Percentiles rank a stretch among this genome's conserved stretches.
These are phyloP conservation scores for Pterocarpus macrocarpus DNA, from an alignment of 306 rosid species.

Conservation along the genomic window DNA sequence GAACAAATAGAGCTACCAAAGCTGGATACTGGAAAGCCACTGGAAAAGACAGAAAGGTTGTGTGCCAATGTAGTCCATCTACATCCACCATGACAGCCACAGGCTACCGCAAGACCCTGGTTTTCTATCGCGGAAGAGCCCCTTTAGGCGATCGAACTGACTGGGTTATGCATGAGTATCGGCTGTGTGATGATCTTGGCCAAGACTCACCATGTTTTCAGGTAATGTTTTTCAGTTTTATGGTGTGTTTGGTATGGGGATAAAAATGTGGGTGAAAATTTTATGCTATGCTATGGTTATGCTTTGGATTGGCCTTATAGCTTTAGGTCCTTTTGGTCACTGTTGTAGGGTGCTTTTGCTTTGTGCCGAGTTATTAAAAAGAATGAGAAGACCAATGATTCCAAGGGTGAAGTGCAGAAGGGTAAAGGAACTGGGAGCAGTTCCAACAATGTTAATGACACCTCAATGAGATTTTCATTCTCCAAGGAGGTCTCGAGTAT, in stretches of 20 bases:
- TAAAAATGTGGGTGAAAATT: too few relatives aligned
- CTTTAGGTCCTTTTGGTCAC: neutral
- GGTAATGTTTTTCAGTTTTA: conserved; percentile 49
- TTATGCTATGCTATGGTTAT: neutral
- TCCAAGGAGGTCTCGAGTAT: conserved; percentile 50
- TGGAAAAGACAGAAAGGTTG: conserved; percentile 86
- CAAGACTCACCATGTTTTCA: conserved; percentile 65
- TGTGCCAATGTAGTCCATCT: conserved; percentile 62
- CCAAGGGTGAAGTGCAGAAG: conserved; percentile 58
- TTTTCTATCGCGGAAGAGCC: conserved; percentile 90
- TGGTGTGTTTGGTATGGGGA: too few relatives aligned
- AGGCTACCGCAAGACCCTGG: conserved; percentile 89
- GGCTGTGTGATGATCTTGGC: conserved; percentile 69
- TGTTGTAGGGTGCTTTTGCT: conserved; percentile 76
- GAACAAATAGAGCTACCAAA: conserved; percentile 95
- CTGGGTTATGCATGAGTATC: conserved; percentile 97
- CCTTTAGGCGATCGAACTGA: conserved; percentile 86
- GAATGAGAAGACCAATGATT: conserved; percentile 68
- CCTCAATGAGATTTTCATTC: conserved; percentile 34
- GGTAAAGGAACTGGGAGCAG: conserved; percentile 53
- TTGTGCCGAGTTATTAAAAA: conserved; percentile 84
- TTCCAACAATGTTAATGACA: conserved; percentile 53
- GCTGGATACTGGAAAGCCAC: conserved; percentile 99
- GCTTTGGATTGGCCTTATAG: conserved; percentile 14
- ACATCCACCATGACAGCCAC: conserved; percentile 45